Conservation (phyloP, 225 moss, liverwort and hornwort genomes). For the Marchantia paleacea region DNA sequence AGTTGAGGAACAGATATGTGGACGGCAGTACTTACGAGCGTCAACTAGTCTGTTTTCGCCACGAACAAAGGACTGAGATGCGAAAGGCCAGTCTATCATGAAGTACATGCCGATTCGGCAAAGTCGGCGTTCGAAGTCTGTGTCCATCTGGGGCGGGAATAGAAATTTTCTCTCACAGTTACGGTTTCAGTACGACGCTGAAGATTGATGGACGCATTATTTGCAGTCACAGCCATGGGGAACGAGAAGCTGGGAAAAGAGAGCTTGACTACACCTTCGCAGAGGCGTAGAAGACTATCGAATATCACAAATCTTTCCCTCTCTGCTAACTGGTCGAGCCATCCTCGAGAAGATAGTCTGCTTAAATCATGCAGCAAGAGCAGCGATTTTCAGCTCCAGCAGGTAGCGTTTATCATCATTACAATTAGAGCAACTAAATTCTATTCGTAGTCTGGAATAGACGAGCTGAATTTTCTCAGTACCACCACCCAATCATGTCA, state of each 20-base stretch:
- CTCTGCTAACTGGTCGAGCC: slow-evolving; percentile 35
- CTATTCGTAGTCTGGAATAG: not conserved
- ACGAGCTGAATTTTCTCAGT: not conserved
- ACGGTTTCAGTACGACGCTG: not conserved
- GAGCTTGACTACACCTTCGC: slow-evolving; percentile 18
- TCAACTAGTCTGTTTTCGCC: no score
- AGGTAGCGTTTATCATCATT: slow-evolving; percentile 12
- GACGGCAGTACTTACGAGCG: no score
- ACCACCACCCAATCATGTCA: not conserved
- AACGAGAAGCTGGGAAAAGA: slow-evolving; percentile 16
- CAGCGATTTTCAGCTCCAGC: slow-evolving; percentile 27
- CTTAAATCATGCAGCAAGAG: slow-evolving; percentile 31
- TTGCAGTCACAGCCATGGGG: slow-evolving; percentile 20
- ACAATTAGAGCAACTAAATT: not conserved
- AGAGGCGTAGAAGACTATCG: slow-evolving; percentile 35
- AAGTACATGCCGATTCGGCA: not conserved
- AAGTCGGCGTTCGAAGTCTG: not conserved
- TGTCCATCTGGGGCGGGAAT: not conserved
- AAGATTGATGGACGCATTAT: not conserved
- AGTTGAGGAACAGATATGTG: no score
- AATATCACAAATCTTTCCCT: slow-evolving; percentile 47
- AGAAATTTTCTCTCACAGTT: not conserved
- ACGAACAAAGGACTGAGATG: no score
- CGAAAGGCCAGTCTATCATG: not conserved
- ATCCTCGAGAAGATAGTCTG: slow-evolving; percentile 21